phyloP scores from a whole-genome alignment of 2,329 filamentous ascomycete genomes.

The Pseudopyricularia javanii region DNA sequence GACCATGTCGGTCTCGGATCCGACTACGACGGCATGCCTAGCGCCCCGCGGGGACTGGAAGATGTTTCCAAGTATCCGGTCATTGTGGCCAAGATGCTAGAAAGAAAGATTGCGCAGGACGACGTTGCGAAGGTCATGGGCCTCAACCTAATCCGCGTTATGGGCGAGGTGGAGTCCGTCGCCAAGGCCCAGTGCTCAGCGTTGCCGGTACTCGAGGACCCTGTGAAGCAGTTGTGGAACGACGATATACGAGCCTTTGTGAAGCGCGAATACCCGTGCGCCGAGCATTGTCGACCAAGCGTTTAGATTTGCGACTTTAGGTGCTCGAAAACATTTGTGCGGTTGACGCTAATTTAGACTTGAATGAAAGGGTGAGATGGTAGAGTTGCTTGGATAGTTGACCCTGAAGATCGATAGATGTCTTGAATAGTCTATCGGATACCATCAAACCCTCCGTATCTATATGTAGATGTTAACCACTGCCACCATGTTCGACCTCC shows the following conservation, averaged over 20 bases:
- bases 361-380: no score
- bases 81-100: slow-evolving; percentile 62
- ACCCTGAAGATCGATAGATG: no score
- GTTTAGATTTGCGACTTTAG: no score
- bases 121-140: slow-evolving; percentile 71
- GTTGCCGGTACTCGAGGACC: background rate
- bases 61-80: slow-evolving; percentile 78
- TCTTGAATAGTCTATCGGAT: no score
- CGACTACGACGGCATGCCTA: slow-evolving; percentile 71
- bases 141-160: slow-evolving; percentile 66
- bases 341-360: no score
- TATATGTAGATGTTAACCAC: no score
- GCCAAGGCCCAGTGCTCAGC: background rate
- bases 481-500: no score
- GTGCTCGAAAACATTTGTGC: no score
- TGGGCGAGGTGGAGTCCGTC: no score
- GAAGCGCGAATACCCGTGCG: background rate
- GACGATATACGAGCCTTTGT: background rate
- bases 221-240: background rate
- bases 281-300: background rate
- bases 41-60: slow-evolving; percentile 61
- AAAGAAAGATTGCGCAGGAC: slow-evolving; percentile 57
- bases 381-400: no score
- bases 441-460: no score
- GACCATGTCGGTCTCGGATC: slow-evolving; percentile 80